Base-by-base conservation (phyloP, 2,329 filamentous ascomycete genomes). In the Didymella segeticola region DNA sequence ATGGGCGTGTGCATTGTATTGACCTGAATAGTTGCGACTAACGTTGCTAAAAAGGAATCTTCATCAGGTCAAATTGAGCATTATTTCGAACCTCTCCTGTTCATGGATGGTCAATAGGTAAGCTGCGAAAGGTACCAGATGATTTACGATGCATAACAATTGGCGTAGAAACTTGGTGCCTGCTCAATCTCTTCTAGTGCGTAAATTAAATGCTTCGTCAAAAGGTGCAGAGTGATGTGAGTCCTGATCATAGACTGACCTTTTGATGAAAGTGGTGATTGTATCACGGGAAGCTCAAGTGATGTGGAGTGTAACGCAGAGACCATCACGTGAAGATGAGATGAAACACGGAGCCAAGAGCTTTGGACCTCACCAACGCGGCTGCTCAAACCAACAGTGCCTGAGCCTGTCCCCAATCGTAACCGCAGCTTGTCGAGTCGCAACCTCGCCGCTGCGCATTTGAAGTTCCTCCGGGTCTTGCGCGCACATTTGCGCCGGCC, bases 401-500 rank as follows among this genome's bases (percentile, higher is more conserved):
- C 31, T 53, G 51, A 53, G 49, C 47, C 31, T 38, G 30, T 23
- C 38, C n/a, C 31, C 51, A 43, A 41, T 37, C 27, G 27, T 27
- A 47, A 47, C 27, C 19, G 20, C 33, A 22, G 17, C 26, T 19
- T 30, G 33, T 34, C 45, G 38, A 53, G 31, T 43, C 51, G 38
- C 37, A 23, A 17, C 14, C 38, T 19, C 34, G 38, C 33, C 43
- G 33, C 51, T 31, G 43, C 26, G 31, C 50, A 43, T 8, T 27
- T 41, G 49, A 47, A 53, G 45, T 19, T 34, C 39, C 38, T 38
- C 33, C 45, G 51, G 51, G 43, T 34, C 43, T 53, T 53, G 51
- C 33, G 51, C 51, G 51, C 51, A 48, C 15, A 31, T 38, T 53
- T 53, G 51, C 45, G 51, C 51, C 45, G 45, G 45, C 50, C 50